Conservation (phyloP, 2,329 filamentous ascomycete genomes). For the Blumeriella jaapii region DNA sequence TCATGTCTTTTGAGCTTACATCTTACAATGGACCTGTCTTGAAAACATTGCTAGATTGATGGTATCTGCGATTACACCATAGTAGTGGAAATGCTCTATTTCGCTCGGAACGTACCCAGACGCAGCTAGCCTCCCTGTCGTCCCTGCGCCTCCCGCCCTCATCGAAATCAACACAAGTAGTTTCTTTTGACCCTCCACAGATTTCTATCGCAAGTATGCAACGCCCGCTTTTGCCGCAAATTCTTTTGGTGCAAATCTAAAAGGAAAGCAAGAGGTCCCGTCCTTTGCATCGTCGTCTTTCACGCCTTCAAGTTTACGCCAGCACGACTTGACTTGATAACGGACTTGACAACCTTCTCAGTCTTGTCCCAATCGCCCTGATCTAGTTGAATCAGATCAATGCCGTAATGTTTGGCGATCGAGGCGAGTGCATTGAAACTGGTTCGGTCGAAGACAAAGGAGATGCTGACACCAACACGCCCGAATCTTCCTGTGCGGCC, state of each 20-base stretch:
- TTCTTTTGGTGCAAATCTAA: slow-evolving; percentile 1
- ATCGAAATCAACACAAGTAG: not conserved
- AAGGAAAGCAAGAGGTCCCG: not conserved
- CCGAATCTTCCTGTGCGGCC: slow-evolving; percentile 95
- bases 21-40: no score
- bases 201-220: slow-evolving; percentile 2
- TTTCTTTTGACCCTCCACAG: not conserved
- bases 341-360: slow-evolving; percentile 68
- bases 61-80: slow-evolving; percentile 4
- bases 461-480: slow-evolving; percentile 90
- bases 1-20: no score
- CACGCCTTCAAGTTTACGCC: slow-evolving; percentile 34
- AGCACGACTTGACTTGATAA: slow-evolving; percentile 61
- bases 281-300: not conserved
- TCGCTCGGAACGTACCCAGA: not conserved
- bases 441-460: slow-evolving; percentile 77
- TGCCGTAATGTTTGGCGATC: slow-evolving; percentile 73
- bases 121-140: not conserved
- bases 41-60: no score
- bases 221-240: slow-evolving; percentile 1
- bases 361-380: slow-evolving; percentile 86
- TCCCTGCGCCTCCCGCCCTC: not conserved
- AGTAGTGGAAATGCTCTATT: not conserved
- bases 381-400: slow-evolving; percentile 70
- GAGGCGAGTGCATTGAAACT: slow-evolving; percentile 68